Evolutionary conservation across 2,329 filamentous ascomycete genomes (phyloP).

Genomic region (Trichoderma polysporum): DNA sequence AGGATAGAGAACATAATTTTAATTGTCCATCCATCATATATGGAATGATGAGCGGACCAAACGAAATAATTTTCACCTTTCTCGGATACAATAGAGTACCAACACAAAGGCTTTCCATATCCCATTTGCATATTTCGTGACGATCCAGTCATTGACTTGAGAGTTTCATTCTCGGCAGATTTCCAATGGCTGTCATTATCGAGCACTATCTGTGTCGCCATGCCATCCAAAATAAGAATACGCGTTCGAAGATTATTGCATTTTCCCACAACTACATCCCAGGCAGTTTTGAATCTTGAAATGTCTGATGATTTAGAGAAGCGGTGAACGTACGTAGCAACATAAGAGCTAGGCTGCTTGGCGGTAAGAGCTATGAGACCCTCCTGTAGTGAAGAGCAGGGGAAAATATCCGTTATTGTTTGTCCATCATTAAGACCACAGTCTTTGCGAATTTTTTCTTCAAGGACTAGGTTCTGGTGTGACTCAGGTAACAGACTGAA

Average conservation of each 20-base stretch:
- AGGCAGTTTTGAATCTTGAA: constrained; percentile 16
- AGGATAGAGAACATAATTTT: constrained; percentile 23
- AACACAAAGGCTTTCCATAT: not conserved
- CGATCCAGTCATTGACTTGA: not conserved
- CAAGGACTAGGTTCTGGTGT: not conserved
- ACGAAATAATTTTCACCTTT: constrained; percentile 23
- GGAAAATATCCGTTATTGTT: constrained; percentile 21
- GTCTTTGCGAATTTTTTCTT: not conserved
- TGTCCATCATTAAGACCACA: not conserved
- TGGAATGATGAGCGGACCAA: constrained; percentile 30
- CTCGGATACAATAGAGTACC: constrained; percentile 2
- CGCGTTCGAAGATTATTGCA: constrained; percentile 21
- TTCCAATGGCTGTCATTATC: not conserved
- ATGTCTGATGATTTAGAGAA: not conserved
- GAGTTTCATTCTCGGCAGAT: not conserved
- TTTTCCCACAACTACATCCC: constrained; percentile 19
- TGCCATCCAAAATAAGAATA: constrained; percentile 15
- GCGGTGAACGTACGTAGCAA: constrained; percentile 1
- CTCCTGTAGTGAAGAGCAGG: constrained; percentile 23
- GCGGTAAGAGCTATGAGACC: constrained; percentile 22
- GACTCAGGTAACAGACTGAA: not conserved
- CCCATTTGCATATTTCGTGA: not conserved
- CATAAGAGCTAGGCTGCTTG: constrained; percentile 20
- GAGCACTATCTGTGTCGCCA: constrained; percentile 1
- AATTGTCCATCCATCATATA: constrained; percentile 34